phyloP scores from a whole-genome alignment of 768 basidiomycete species.

The Lactarius quietus region DNA sequence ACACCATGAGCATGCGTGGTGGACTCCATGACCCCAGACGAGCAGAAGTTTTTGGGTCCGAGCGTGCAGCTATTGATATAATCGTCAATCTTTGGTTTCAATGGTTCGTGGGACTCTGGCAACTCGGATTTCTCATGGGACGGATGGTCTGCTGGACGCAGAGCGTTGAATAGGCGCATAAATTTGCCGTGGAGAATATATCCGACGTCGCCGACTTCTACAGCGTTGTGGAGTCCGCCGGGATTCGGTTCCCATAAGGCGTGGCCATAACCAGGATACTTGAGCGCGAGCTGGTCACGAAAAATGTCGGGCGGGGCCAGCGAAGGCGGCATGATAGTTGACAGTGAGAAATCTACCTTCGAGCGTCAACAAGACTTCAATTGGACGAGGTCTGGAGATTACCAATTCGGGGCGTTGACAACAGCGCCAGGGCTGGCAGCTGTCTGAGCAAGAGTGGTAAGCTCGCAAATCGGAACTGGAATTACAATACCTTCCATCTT shows the following conservation, averaged over 20 bases:
- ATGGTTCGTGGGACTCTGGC: slow-evolving; percentile 5
- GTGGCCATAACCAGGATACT: slow-evolving; percentile 1
- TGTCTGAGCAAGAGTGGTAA: too few relatives aligned
- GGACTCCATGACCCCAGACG: background rate
- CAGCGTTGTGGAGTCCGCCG: background rate
- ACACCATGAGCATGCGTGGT: background rate
- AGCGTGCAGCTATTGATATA: background rate
- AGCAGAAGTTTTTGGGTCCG: background rate
- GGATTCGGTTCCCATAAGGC: slow-evolving; percentile 25
- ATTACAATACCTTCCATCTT: background rate
- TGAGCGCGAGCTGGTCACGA: slow-evolving; percentile 6
- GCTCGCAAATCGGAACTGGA: background rate
- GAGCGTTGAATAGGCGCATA: slow-evolving; percentile 23
- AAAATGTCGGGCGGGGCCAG: slow-evolving; percentile 15
- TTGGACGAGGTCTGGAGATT: background rate
- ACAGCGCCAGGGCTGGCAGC: too few relatives aligned
- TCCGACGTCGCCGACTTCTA: slow-evolving; percentile 27
- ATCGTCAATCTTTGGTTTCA: background rate
- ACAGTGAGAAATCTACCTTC: background rate
- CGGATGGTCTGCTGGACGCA: slow-evolving; percentile 6
- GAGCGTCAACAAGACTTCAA: background rate
- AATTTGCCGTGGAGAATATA: slow-evolving; percentile 24
- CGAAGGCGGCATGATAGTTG: background rate
- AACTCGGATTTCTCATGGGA: background rate
- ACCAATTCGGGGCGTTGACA: background rate